Evolutionary conservation across 176 grass and related monocot species (phyloP), one percentile per base, ranked within the genome.

Genomic region (Zoysia japonica): DNA sequence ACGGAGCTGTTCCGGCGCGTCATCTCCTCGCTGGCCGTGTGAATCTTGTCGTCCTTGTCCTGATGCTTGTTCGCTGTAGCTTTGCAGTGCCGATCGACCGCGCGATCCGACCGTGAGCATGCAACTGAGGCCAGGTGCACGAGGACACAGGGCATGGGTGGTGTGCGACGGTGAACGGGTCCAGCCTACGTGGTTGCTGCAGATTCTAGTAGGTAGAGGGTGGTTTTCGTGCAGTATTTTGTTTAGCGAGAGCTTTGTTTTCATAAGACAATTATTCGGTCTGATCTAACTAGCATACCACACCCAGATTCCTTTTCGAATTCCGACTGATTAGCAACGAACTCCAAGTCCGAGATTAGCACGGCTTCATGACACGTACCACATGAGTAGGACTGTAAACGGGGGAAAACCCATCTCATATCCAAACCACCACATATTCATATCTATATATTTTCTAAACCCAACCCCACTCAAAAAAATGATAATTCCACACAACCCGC

Each of bases 11-110:
- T 61, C 35, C 41, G 49, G n/a, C 73, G 16, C 36, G 55, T 42
- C 6, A 87, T 42, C 67, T 63, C 48, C 67, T 45, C 12, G 50
- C 50, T 20, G 42, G 35, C 42, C 16, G 67, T 78, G 61, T 74
- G 53, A 53, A 44, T 36, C 49, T 64, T 46, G 63, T 75, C 78
- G 61, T 63, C 72, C 53, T 12, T 39, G 20, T 47, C 28, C 28
- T 66, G 50, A 60, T 61, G 45, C 52, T 59, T 53, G 5, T 12
- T 35, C 13, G 83, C 42, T 7, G 68, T 46, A 9, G 5, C 10
- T 74, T 17, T 36, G 13, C n/a, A 3, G 59, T 50, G 68, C 9
- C 20, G 56, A 14, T 13, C 37, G 60, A 35, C 2, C 6, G 36
- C 8, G 39, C 48, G 71, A 75, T 11, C 71, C 38, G 13, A 12